These are phyloP conservation scores for Fusarium albidum DNA, from an alignment of 2,329 filamentous ascomycete species.

Conservation along the genomic window DNA sequence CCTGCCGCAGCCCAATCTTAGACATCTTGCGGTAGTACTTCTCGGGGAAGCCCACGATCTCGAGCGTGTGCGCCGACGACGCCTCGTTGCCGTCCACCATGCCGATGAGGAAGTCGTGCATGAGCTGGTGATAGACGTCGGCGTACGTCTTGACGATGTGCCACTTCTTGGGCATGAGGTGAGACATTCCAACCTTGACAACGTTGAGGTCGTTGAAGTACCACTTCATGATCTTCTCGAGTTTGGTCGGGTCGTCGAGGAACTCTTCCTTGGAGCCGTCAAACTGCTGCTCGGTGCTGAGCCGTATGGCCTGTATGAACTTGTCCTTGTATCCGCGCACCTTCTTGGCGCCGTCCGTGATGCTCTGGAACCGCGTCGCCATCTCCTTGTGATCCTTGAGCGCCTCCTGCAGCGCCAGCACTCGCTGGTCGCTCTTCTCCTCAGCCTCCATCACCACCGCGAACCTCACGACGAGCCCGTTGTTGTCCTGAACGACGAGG, in stretches of 20 bases:
- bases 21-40: conserved; percentile 97
- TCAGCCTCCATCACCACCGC: conserved; percentile 94
- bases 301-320: conserved; percentile 81
- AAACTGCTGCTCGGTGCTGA: conserved; percentile 78
- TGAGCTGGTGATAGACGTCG: conserved; percentile 88
- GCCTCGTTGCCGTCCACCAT: conserved; percentile 85
- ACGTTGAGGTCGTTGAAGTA: conserved; percentile 98
- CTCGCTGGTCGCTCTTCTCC: conserved; percentile 94
- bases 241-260: conserved; percentile 78
- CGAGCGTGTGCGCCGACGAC: conserved; percentile 86
- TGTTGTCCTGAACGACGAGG: conserved; percentile 85
- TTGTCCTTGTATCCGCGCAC: conserved; percentile 97
- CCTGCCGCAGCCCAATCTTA: conserved; percentile 81
- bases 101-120: conserved; percentile 91
- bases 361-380: conserved; percentile 91
- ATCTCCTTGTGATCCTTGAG: conserved; percentile 96
- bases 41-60: conserved; percentile 93
- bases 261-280: conserved; percentile 77
- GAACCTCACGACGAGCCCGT: conserved; percentile 87
- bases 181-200: conserved; percentile 90
- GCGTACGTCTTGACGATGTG: conserved; percentile 91
- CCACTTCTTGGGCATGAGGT: conserved; percentile 95
- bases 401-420: conserved; percentile 90
- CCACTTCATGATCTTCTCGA: conserved; percentile 93
- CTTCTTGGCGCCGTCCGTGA: conserved; percentile 91